Evolutionary conservation across 257 asterid genomes (phyloP).

Genomic region (Capsicum pubescens): DNA sequence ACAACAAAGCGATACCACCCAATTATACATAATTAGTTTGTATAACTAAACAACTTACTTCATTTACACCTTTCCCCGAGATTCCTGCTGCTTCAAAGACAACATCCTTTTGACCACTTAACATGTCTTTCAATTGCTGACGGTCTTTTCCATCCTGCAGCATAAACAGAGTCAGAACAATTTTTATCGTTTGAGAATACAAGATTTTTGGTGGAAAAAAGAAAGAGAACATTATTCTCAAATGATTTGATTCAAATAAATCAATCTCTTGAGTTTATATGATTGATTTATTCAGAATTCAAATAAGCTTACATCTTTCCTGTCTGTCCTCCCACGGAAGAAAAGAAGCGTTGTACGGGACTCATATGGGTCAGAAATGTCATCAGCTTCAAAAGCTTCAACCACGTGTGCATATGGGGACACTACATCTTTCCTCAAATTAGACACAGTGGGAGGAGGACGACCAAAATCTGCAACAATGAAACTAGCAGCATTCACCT

Average conservation of each 20-base stretch:
- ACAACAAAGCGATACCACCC: slow-evolving; percentile 1
- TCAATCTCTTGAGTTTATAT: neutral
- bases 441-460: slow-evolving; percentile 54
- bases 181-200: neutral
- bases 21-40: neutral
- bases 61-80: slow-evolving; percentile 81
- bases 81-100: slow-evolving; percentile 67
- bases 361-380: slow-evolving; percentile 58
- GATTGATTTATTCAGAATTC: neutral
- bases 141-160: slow-evolving; percentile 89
- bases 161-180: slow-evolving; percentile 35
- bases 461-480: slow-evolving; percentile 96
- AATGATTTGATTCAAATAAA: slow-evolving; percentile 7
- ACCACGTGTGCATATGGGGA: slow-evolving; percentile 92
- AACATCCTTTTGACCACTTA: slow-evolving; percentile 63
- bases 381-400: slow-evolving; percentile 62
- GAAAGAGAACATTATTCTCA: neutral
- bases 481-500: slow-evolving; percentile 69
- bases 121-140: slow-evolving; percentile 53
- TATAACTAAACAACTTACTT: slow-evolving; percentile 56
- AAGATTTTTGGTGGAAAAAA: neutral
- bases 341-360: slow-evolving; percentile 80
- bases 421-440: slow-evolving; percentile 82
- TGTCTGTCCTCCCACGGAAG: slow-evolving; percentile 85
- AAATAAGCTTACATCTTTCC: slow-evolving; percentile 75